These are phyloP conservation scores for Melocanna baccifera DNA, from an alignment of 176 grass and related monocot species.

Conservation along the genomic window DNA sequence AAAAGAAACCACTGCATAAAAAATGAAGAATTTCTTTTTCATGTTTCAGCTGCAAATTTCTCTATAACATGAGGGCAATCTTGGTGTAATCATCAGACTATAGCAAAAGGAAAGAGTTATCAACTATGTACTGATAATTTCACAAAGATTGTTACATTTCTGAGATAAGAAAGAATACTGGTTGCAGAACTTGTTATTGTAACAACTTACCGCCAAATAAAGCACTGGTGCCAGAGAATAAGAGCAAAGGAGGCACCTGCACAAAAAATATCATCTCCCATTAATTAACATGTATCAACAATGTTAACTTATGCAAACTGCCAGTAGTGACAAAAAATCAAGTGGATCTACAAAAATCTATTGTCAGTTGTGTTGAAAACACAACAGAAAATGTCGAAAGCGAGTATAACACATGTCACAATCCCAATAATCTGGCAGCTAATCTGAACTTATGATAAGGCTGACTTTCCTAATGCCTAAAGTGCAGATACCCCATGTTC, in stretches of 20 bases:
- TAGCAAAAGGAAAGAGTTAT: background rate
- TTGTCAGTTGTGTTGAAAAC: background rate
- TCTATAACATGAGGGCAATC: background rate
- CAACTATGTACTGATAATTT: background rate
- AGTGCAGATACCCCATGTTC: background rate
- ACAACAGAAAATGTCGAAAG: background rate
- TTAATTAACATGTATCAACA: background rate
- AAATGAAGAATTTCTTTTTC: background rate
- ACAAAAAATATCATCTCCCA: background rate
- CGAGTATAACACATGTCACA: background rate
- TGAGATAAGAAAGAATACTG: background rate
- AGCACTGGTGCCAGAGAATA: constrained; percentile 88
- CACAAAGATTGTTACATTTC: background rate
- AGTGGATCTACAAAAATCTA: background rate
- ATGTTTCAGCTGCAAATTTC: background rate
- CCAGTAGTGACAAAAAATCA: background rate
- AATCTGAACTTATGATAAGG: background rate
- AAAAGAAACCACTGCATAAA: background rate
- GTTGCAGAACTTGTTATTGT: background rate
- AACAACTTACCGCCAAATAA: constrained; percentile 70
- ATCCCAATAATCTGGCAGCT: background rate
- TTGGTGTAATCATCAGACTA: background rate
- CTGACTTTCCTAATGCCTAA: background rate
- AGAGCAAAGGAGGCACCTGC: constrained; percentile 70
- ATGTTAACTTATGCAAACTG: background rate